Base-by-base conservation (phyloP, 2,329 filamentous ascomycete species). In the Sclerotiophoma versabilis region DNA sequence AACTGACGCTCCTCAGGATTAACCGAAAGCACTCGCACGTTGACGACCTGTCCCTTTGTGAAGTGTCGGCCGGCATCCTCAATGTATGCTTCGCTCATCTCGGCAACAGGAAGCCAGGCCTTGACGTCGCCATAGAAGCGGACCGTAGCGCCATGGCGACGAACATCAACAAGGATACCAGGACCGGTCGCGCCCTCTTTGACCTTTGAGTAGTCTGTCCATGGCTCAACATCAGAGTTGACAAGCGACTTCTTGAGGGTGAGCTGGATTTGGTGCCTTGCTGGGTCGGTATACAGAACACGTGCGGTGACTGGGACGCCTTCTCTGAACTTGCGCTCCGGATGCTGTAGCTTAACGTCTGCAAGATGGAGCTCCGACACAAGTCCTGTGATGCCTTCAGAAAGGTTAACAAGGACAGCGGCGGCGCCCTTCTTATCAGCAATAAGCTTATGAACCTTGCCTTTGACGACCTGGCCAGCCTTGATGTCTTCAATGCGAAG, bases 41-140 rank as follows among this genome's bases (percentile, higher is more conserved):
- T 96, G 62, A 99, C 89, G 1, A 96, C 93, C 73, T 99, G 95
- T 0, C 95, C 96, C 36, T 87, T 78, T 29, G 89, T 87, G 79
- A 99, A 99, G 76, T 98, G 93, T 68, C 96, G 87, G 38, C 85
- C 86, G 4, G 95, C 92, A 68, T 97, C 90, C 63, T 89, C 85
- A 68, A 99, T 97, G 70, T 89, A 97, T 10, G 93, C 92, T 73
- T 99, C 95, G 72, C 95, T 98, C 95, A 99, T 99, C 76, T 99
- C 93, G 1, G 91, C 91, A 0, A 96, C 88, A 2, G 95, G 95
- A 49, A 99, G 82, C 79, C 96, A 99, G 8, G 90, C 96, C 61
- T 87, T 86, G 17, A 99, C 81, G 8, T 82, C 78, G 15, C 92
- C 92, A 68, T 96, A 99, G 76, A 98, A 99, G 71, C 96, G 92